These are phyloP conservation scores for Cladorrhinum sp. DNA, from an alignment of 2,329 filamentous ascomycete species.

Conservation along the genomic window DNA sequence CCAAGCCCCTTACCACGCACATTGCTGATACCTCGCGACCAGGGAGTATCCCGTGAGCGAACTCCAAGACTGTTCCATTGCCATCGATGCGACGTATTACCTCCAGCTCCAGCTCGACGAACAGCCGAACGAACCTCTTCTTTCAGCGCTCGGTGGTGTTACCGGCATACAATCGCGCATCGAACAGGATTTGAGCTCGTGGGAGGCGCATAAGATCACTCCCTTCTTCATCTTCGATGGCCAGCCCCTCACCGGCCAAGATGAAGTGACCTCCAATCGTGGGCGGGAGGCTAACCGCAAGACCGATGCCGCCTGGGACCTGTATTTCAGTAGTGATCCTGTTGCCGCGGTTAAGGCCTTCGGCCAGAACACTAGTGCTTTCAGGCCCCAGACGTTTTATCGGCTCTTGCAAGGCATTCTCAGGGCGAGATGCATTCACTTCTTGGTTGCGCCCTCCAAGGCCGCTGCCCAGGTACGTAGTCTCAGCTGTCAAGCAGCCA, in stretches of 20 bases:
- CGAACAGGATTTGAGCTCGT: constrained; percentile 69
- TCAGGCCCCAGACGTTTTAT: constrained; percentile 68
- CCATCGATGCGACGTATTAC: constrained; percentile 87
- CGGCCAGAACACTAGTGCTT: constrained; percentile 70
- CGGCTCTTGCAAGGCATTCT: constrained; percentile 74
- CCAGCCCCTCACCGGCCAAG: constrained; percentile 72
- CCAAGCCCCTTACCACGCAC: background rate
- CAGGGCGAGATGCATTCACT: constrained; percentile 65
- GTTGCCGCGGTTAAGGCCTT: constrained; percentile 82
- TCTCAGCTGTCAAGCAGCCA: background rate
- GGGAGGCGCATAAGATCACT: constrained; percentile 67
- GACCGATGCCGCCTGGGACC: constrained; percentile 77
- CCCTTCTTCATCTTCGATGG: constrained; percentile 92
- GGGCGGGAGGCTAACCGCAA: constrained; percentile 64
- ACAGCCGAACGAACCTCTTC: constrained; percentile 75
- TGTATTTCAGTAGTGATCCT: constrained; percentile 79
- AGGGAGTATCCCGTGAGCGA: constrained; percentile 64
- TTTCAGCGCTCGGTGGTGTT: constrained; percentile 84
- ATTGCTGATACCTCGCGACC: constrained; percentile 14
- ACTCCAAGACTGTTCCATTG: constrained; percentile 71
- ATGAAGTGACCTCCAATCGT: constrained; percentile 64
- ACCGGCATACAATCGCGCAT: constrained; percentile 76
- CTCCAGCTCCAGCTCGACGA: constrained; percentile 74
- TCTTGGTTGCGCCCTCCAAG: constrained; percentile 81
- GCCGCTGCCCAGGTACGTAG: constrained; percentile 74